Conservation (phyloP, 169 alveolate species). For the Plasmodium sp. region DNA sequence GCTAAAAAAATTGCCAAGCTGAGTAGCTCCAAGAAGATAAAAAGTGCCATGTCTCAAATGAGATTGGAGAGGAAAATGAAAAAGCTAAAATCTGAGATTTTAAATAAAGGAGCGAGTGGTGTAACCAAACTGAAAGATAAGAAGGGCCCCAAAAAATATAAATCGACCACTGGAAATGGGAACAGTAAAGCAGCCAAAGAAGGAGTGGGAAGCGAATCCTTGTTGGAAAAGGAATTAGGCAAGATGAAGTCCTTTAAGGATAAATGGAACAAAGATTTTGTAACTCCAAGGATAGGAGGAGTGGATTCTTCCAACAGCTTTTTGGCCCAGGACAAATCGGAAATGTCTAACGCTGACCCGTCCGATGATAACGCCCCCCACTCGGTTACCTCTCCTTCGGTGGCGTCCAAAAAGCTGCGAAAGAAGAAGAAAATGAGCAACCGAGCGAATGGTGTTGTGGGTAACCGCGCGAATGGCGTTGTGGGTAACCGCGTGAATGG, state of each 20-base stretch:
- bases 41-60: slow-evolving; percentile 25
- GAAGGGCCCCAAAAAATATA: slow-evolving; percentile 20
- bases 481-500: too few species aligned
- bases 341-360: neutral
- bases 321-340: neutral
- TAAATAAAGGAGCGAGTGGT: slow-evolving; percentile 11
- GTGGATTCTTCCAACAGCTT: neutral
- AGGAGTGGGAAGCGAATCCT: neutral
- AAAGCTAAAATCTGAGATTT: slow-evolving; percentile 11
- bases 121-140: slow-evolving; percentile 35
- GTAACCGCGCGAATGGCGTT: neutral
- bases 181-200: neutral
- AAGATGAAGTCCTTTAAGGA: slow-evolving; percentile 41
- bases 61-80: slow-evolving; percentile 40
- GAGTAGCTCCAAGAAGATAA: slow-evolving; percentile 30
- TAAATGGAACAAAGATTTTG: slow-evolving; percentile 39
- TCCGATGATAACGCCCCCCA: slow-evolving; percentile 1
- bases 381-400: neutral
- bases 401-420: slow-evolving; percentile 6
- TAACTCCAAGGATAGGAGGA: slow-evolving; percentile 71
- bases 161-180: neutral
- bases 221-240: neutral
- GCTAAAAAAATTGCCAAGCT: slow-evolving; percentile 14
- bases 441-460: neutral
- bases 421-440: slow-evolving; percentile 31